Base-by-base conservation (phyloP, 2,329 filamentous ascomycete genomes). In the Bipolaris zeicola region DNA sequence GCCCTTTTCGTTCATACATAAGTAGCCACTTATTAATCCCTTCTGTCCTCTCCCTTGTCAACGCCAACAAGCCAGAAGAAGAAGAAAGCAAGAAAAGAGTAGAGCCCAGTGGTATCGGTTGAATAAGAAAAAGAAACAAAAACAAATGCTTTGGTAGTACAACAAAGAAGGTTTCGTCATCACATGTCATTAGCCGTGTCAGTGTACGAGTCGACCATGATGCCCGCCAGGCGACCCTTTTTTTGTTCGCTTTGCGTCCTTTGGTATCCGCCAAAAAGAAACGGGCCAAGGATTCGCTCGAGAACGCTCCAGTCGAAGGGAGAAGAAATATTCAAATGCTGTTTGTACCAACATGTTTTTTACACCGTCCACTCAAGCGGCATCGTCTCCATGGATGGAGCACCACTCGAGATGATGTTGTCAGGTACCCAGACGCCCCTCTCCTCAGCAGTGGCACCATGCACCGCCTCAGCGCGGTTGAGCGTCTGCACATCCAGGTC, bases 401-500 rank as follows among this genome's bases (percentile, higher is more conserved):
- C 39, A 20, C 60, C 48, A 46, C 33, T 39, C 20, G 60, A 41
- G 57, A 66, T 58, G 31, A 88, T 85, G 71, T 91, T 89, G 61
- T 92, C 88, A 0, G 87, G 87, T 54, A 92, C 77, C 91, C 91
- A 96, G 6, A 87, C 84, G 1, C 93, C 94, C 76, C 92, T 93
- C 82, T 97, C 93, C 66, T 94, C 91, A 0, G 90, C 87, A 0
- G 89, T 94, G 5, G 92, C 89, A 59, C 83, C 83, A 65, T 88
- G 87, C 71, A 98, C 88, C 26, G 89, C 94, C 65, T 96, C 87
- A n/a, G 93, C 92, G 31, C 94, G 86, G 76, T 90, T 89, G 73
- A 98, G 77, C 1, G 93, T 97, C 80, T 95, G 89, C 48, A 97
- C 86, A 71, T 98, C 95, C 42, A 99, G 83, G 72, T 98, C 95